phyloP scores from a whole-genome alignment of 192 early-diverging fungal genomes.

The Umbelopsis isabellina region DNA sequence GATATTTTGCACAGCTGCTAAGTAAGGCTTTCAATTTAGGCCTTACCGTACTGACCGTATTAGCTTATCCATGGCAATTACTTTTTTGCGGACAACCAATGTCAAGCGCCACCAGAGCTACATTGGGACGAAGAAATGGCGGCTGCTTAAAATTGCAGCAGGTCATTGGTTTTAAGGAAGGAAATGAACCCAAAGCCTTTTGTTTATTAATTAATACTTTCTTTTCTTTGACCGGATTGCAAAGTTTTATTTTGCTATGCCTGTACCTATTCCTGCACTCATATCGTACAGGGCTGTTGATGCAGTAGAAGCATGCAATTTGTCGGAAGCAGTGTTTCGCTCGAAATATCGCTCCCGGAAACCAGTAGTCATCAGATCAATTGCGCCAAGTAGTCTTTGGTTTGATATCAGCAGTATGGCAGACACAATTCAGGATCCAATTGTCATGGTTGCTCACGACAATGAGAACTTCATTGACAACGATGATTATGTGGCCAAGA shows the following conservation, averaged over 20 bases:
- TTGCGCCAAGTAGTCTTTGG: neutral
- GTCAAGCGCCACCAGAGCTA: neutral
- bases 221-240: neutral
- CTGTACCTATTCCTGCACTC: neutral
- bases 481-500: conserved; percentile 37
- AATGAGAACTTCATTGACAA: conserved; percentile 49
- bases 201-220: neutral
- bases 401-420: neutral
- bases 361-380: conserved; percentile 6
- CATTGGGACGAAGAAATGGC: neutral
- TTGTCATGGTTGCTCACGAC: conserved; percentile 47
- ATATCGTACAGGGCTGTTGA: neutral
- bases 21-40: too few relatives aligned
- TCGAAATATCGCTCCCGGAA: conserved; percentile 19
- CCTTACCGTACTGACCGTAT: too few relatives aligned
- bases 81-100: neutral
- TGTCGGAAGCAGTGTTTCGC: conserved; percentile 6
- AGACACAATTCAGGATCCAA: neutral
- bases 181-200: neutral
- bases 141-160: neutral
- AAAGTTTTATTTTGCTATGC: neutral
- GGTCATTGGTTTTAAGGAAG: too few relatives aligned
- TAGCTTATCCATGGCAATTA: too few relatives aligned
- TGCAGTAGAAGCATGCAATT: neutral
- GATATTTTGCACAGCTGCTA: too few relatives aligned